phyloP scores from a whole-genome alignment of 192 early-diverging fungal genomes.

The Entomortierella chlamydospora region DNA sequence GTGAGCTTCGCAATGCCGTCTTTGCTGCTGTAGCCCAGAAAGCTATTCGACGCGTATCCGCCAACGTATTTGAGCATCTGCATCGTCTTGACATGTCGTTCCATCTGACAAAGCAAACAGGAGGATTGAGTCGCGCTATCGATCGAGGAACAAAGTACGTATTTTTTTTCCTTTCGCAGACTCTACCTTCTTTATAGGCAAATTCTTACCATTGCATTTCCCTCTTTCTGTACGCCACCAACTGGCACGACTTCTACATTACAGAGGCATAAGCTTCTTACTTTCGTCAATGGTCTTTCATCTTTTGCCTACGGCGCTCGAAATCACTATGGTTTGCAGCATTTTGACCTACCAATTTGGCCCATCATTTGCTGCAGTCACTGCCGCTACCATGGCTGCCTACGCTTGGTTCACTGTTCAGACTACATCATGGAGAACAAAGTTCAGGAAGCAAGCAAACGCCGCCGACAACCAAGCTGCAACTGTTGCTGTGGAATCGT shows the following conservation, averaged over 20 bases:
- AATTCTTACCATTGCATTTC: background rate
- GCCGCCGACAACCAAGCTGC: conserved; percentile 96
- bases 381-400: conserved; percentile 73
- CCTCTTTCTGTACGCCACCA: too few relatives aligned
- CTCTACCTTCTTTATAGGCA: background rate
- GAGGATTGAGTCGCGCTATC: conserved; percentile 95
- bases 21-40: conserved; percentile 95
- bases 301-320: conserved; percentile 92
- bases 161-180: background rate
- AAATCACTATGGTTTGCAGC: conserved; percentile 95
- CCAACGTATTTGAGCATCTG: conserved; percentile 92
- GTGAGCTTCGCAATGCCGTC: conserved; percentile 93
- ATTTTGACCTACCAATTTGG: conserved; percentile 82
- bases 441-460: conserved; percentile 93
- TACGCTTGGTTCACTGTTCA: conserved; percentile 90
- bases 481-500: conserved; percentile 91
- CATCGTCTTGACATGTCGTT: conserved; percentile 89
- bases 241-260: background rate
- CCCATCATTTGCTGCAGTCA: conserved; percentile 64
- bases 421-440: conserved; percentile 91
- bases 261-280: conserved; percentile 96
- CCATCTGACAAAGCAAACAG: conserved; percentile 95
- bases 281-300: conserved; percentile 96
- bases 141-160: conserved; percentile 87
- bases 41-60: conserved; percentile 89